These are phyloP conservation scores for Setaria viridis DNA, from an alignment of 202 grass and related monocot genomes.

Conservation along the genomic window DNA sequence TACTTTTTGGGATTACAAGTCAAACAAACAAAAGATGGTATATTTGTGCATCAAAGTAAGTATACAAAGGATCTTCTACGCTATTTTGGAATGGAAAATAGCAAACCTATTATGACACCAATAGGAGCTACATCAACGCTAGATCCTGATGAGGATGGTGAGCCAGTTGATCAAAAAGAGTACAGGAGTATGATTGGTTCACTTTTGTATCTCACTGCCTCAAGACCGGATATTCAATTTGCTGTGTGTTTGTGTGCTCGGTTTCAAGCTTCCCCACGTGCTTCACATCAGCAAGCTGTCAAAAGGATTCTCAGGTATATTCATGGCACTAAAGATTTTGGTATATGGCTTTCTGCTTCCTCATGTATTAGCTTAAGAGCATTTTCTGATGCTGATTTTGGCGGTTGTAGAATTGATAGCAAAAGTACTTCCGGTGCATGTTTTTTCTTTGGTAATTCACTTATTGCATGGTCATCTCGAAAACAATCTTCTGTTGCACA, in stretches of 20 bases:
- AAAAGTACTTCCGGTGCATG: not conserved
- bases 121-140: not conserved
- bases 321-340: not conserved
- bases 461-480: not conserved
- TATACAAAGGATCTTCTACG: not conserved
- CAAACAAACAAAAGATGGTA: not conserved
- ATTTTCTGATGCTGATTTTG: not conserved
- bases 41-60: not conserved
- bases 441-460: not conserved
- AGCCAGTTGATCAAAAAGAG: not conserved
- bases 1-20: not conserved
- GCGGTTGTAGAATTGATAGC: not conserved
- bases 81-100: not conserved
- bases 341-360: not conserved
- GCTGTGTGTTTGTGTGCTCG: not conserved
- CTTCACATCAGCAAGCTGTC: not conserved
- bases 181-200: not conserved
- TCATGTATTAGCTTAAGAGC: not conserved
- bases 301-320: not conserved
- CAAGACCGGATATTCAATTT: not conserved
- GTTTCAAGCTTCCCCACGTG: not conserved
- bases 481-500: not conserved
- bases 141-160: not conserved
- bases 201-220: not conserved
- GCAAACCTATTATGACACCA: not conserved